These are phyloP conservation scores for Amorphotheca resinae DNA, from an alignment of 495 filamentous ascomycete species.

Conservation along the genomic window DNA sequence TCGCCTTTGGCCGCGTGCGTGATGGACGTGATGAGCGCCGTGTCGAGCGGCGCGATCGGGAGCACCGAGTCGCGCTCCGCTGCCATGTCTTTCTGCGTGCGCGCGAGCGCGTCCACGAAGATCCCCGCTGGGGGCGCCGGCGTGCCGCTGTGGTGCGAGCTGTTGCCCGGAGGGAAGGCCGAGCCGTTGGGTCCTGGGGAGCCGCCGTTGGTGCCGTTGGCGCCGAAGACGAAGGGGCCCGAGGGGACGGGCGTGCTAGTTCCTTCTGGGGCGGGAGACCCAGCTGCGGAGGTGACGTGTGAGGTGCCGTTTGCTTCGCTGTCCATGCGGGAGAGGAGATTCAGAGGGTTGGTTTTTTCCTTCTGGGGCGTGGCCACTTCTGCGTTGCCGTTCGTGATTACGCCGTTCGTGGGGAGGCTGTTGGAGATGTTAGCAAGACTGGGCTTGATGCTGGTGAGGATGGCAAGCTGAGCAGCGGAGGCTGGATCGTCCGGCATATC, in stretches of 20 bases:
- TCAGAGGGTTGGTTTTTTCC: slow-evolving; percentile 38
- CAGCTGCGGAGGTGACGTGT: slow-evolving; percentile 71
- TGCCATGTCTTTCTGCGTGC: slow-evolving; percentile 37
- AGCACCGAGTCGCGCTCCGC: slow-evolving; percentile 69
- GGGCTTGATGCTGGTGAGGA: slow-evolving; percentile 57
- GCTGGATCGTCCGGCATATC: slow-evolving; percentile 77
- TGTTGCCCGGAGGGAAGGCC: slow-evolving; percentile 20
- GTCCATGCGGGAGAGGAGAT: slow-evolving; percentile 40
- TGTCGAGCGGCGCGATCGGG: slow-evolving; percentile 71
- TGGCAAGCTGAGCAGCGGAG: slow-evolving; percentile 71
- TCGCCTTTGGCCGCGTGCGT: slow-evolving; percentile 75
- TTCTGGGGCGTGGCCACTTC: slow-evolving; percentile 40
- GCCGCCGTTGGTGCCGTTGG: slow-evolving; percentile 30
- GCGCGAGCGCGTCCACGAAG: slow-evolving; percentile 26
- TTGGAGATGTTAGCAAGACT: slow-evolving; percentile 27
- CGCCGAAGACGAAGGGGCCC: slow-evolving; percentile 35
- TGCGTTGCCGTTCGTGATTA: slow-evolving; percentile 12
- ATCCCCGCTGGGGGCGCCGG: slow-evolving; percentile 18
- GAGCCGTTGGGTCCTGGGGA: slow-evolving; percentile 29
- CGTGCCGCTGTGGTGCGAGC: slow-evolving; percentile 20
- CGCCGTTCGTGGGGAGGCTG: slow-evolving; percentile 9
- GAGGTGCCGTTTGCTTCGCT: slow-evolving; percentile 45
- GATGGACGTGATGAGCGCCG: slow-evolving; percentile 78
- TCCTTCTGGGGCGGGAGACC: slow-evolving; percentile 74
- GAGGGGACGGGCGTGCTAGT: slow-evolving; percentile 52